Conservation (phyloP, 73 alveolate species). For the Paramecium biaurelia region DNA sequence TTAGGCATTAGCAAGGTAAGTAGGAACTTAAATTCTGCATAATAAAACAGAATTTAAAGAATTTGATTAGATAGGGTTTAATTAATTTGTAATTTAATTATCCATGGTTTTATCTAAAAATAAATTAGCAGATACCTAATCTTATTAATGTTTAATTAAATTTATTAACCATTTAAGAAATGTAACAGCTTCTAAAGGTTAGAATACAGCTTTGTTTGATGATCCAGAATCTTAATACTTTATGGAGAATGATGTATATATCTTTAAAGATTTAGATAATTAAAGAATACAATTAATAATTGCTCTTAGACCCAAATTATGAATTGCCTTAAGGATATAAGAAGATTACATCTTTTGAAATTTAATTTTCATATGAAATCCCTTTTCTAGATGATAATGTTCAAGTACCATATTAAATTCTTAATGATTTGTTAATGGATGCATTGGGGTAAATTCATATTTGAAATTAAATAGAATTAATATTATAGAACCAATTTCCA, state of each 20-base stretch:
- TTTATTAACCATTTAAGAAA: not conserved
- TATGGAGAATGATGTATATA: not conserved
- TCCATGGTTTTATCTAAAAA: not conserved
- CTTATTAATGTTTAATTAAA: not conserved
- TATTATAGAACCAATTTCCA: constrained; percentile 25
- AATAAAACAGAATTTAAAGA: constrained; percentile 18
- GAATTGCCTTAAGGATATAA: constrained; percentile 13
- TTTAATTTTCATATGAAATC: not conserved
- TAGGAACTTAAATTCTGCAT: not conserved
- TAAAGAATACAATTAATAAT: not conserved
- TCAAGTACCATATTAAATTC: not conserved
- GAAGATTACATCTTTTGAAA: not conserved
- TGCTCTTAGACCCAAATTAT: not conserved
- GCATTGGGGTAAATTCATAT: not conserved
- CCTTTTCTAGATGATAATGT: not conserved
- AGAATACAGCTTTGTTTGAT: constrained; percentile 16
- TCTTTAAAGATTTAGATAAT: not conserved
- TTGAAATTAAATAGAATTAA: not conserved
- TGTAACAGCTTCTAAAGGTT: not conserved
- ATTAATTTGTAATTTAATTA: not conserved
- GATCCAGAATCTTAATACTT: constrained; percentile 39
- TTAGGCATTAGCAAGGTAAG: not conserved
- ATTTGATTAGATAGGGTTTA: not conserved
- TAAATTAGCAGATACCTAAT: not conserved
- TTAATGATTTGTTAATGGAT: not conserved